Percentiles rank a stretch among this genome's conserved stretches.
phyloP scores from a whole-genome alignment of 768 basidiomycete genomes.

The Fistulinella prunicolor region DNA sequence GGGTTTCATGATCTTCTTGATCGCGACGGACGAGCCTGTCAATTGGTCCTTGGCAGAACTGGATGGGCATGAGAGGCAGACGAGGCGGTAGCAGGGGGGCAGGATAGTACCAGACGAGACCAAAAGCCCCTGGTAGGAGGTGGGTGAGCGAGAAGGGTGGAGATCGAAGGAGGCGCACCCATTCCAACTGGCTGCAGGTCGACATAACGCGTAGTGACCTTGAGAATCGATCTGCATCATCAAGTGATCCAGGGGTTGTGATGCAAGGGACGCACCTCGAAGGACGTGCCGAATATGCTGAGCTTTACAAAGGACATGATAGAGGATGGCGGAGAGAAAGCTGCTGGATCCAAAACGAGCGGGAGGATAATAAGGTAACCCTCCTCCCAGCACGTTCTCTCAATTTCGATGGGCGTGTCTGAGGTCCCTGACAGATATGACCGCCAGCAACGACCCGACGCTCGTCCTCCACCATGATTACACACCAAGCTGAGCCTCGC shows the following conservation, averaged over 20 bases:
- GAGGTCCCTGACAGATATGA: slow-evolving; percentile 14
- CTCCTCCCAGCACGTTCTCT: slow-evolving; percentile 9
- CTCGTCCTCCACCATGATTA: neutral
- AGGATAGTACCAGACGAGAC: slow-evolving; percentile 83
- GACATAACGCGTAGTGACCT: slow-evolving; percentile 98
- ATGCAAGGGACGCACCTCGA: slow-evolving; percentile 59
- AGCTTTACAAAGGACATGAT: slow-evolving; percentile 95
- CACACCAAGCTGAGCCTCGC: neutral
- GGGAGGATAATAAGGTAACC: slow-evolving; percentile 17
- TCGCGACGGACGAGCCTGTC: slow-evolving; percentile 89
- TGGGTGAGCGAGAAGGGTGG: slow-evolving; percentile 16
- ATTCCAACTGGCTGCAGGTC: slow-evolving; percentile 99
- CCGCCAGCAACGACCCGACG: too few species aligned
- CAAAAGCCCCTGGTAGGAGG: slow-evolving; percentile 70
- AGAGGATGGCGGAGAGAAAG: slow-evolving; percentile 14
- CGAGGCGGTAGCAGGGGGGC: neutral
- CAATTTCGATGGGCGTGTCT: slow-evolving; percentile 19
- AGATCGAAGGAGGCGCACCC: slow-evolving; percentile 56
- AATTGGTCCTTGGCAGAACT: slow-evolving; percentile 96
- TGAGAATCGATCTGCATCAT: slow-evolving; percentile 21
- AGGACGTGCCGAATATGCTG: slow-evolving; percentile 97
- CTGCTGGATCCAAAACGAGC: slow-evolving; percentile 18
- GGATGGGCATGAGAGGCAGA: slow-evolving; percentile 14
- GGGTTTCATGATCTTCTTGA: slow-evolving; percentile 99
- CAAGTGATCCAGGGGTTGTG: slow-evolving; percentile 13